A percentile compares a stretch with the other conserved stretches of the same genome.
Conservation (phyloP, 495 filamentous ascomycete genomes). For the Alectoria sarmentosa region DNA sequence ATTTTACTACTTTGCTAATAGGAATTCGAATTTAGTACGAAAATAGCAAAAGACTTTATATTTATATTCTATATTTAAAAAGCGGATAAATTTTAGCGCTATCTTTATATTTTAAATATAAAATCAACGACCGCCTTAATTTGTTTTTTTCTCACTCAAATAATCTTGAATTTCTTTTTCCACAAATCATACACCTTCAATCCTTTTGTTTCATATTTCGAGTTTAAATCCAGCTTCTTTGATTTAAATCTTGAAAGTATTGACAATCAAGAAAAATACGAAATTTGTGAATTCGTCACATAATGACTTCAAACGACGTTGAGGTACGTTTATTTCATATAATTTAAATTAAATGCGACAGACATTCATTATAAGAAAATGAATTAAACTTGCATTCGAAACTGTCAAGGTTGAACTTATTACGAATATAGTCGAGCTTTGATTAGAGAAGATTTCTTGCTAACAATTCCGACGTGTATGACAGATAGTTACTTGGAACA, state of each 20-base stretch:
- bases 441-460: background rate
- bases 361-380: no score
- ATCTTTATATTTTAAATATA: background rate
- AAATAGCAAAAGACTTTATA: background rate
- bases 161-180: background rate
- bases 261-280: background rate
- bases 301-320: background rate
- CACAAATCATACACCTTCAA: no score
- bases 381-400: no score
- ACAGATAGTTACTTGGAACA: background rate
- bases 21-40: no score
- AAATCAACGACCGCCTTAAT: background rate
- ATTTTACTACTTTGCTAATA: no score
- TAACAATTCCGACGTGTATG: background rate
- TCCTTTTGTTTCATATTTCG: no score
- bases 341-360: no score
- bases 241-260: background rate
- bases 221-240: background rate
- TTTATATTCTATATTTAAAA: background rate
- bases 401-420: no score
- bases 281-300: background rate
- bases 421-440: background rate
- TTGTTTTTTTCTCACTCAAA: background rate
- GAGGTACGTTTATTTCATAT: background rate
- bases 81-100: background rate